Conservation (phyloP, 768 basidiomycete genomes). For the Myochromella boudieri region DNA sequence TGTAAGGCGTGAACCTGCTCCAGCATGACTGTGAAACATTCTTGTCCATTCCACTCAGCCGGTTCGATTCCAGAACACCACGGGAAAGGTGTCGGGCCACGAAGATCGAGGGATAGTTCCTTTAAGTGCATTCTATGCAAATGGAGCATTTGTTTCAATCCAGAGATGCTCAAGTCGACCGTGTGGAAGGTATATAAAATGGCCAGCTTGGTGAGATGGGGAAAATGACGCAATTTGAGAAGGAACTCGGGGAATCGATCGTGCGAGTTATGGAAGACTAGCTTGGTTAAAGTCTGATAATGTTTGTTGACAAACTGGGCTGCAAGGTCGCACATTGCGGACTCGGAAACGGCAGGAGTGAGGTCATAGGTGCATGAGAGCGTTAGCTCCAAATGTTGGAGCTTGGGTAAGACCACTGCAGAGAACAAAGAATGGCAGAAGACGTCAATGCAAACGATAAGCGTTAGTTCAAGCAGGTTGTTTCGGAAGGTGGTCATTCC, state of each 20-base stretch:
- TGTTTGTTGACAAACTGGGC: background rate
- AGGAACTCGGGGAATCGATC: background rate
- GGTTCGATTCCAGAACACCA: background rate
- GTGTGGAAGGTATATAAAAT: too few relatives aligned
- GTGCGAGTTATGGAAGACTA: background rate
- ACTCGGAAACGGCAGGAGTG: background rate
- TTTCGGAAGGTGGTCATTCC: background rate
- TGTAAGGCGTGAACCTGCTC: background rate
- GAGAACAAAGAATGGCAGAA: background rate
- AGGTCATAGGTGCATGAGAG: background rate
- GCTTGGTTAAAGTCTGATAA: background rate
- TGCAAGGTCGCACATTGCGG: background rate
- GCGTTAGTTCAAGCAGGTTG: background rate
- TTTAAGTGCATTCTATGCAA: background rate
- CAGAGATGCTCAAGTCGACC: too few relatives aligned
- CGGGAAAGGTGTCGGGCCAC: background rate
- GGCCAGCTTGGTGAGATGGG: too few relatives aligned
- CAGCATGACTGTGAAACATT: background rate
- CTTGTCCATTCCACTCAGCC: background rate
- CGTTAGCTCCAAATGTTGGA: background rate
- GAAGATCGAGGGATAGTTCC: background rate
- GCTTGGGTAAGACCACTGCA: background rate
- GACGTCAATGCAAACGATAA: background rate
- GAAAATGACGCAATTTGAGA: background rate
- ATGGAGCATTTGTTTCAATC: too few relatives aligned